These are phyloP conservation scores for Tilletia horrida DNA, from an alignment of 1,284 basidiomycete species.

Conservation along the genomic window DNA sequence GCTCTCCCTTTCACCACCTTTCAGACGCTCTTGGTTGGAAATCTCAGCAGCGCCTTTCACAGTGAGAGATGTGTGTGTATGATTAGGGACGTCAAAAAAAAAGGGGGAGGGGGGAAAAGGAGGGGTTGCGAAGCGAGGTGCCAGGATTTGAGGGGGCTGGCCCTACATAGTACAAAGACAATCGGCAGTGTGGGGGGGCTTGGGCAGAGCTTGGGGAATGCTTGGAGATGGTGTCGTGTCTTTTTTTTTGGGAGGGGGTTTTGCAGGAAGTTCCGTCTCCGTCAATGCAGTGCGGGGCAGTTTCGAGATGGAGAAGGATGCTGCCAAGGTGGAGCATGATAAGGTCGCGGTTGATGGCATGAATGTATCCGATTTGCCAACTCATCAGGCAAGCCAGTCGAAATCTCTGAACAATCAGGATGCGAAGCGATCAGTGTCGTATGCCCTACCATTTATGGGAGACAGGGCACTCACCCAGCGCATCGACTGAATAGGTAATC, in stretches of 20 bases:
- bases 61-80: too few relatives aligned
- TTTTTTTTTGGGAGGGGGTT: too few relatives aligned
- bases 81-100: too few relatives aligned
- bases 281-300: neutral
- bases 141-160: too few relatives aligned
- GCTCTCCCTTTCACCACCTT: neutral
- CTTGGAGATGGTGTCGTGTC: neutral
- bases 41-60: neutral
- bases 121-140: too few relatives aligned
- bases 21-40: neutral
- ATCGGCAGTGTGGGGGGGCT: neutral
- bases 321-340: neutral
- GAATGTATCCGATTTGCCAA: neutral
- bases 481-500: constrained; percentile 77
- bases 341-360: neutral
- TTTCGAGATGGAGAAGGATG: neutral
- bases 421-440: neutral
- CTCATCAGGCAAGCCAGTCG: constrained; percentile 13
- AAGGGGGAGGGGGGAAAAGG: too few relatives aligned
- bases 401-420: neutral
- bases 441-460: too few relatives aligned
- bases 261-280: neutral
- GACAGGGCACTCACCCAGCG: constrained; percentile 1
- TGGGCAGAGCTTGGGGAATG: neutral
- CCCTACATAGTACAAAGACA: too few relatives aligned